A percentile compares a stretch with the other conserved stretches of the same genome.
Conservation (phyloP, 2,329 filamentous ascomycete species). For the Tolypocladium pustulatum region DNA sequence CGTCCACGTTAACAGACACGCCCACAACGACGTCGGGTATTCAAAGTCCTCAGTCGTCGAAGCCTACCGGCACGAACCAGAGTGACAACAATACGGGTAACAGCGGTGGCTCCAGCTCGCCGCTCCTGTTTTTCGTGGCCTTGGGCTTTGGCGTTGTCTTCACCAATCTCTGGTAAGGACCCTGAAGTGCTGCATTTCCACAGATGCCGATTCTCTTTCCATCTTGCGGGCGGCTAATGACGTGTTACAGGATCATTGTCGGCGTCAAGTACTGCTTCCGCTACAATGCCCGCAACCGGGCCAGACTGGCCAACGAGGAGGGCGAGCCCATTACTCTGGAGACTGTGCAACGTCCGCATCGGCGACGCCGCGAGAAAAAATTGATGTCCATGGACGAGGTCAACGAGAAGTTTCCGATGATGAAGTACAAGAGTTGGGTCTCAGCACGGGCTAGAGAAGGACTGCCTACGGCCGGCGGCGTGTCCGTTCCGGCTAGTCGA, state of each 20-base stretch:
- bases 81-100: constrained; percentile 11
- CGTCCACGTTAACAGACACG: constrained; percentile 1
- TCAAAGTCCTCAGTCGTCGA: constrained; percentile 6
- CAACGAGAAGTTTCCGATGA: constrained; percentile 90
- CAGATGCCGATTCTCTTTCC: background rate
- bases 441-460: constrained; percentile 73
- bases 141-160: constrained; percentile 97
- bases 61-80: constrained; percentile 5
- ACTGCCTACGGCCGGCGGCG: constrained; percentile 72
- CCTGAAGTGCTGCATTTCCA: background rate
- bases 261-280: constrained; percentile 99
- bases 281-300: constrained; percentile 89
- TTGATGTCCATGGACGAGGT: constrained; percentile 99
- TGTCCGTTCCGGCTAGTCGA: constrained; percentile 63
- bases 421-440: constrained; percentile 95
- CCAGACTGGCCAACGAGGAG: constrained; percentile 65
- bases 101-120: constrained; percentile 26
- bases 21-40: constrained; percentile 7
- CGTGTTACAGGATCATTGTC: constrained; percentile 79
- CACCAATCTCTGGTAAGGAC: constrained; percentile 86
- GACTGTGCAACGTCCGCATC: constrained; percentile 73
- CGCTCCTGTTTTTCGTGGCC: constrained; percentile 73
- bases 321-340: constrained; percentile 84
- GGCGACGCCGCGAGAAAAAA: constrained; percentile 90
- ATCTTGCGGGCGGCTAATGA: background rate